Conservation (phyloP, 352 stramenopile species). For the Pythium monospermum region DNA sequence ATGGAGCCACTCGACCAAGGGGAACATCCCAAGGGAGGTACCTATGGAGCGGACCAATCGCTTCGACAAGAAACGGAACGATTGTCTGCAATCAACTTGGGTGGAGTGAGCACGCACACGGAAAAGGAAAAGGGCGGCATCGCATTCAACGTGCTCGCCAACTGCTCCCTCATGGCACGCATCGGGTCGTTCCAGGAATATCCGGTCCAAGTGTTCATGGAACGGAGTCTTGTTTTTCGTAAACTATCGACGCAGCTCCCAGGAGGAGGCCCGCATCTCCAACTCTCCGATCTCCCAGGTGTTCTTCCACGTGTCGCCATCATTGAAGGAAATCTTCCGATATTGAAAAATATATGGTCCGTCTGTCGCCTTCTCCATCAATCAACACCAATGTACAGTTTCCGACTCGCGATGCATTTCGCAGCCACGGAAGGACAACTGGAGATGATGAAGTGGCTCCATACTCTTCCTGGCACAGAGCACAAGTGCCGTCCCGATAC, state of each 20-base stretch:
- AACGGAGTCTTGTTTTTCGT: no score
- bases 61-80: no score
- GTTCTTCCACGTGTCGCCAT: neutral
- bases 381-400: neutral
- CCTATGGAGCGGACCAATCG: no score
- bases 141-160: neutral
- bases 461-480: neutral
- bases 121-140: neutral
- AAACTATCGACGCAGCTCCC: no score
- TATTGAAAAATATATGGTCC: neutral
- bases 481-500: conserved; percentile 4
- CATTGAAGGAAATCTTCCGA: conserved; percentile 1
- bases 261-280: no score
- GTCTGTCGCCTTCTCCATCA: neutral
- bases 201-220: neutral
- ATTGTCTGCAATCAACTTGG: no score
- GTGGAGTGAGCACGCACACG: no score
- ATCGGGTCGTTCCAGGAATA: neutral
- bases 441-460: conserved; percentile 7
- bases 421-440: conserved; percentile 6
- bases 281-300: no score
- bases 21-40: no score
- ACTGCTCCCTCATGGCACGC: conserved; percentile 1
- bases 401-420: conserved; percentile 1
- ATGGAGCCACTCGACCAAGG: no score